Evolutionary conservation across 2,329 filamentous ascomycete species (phyloP).

Genomic region (Alternaria sp.): DNA sequence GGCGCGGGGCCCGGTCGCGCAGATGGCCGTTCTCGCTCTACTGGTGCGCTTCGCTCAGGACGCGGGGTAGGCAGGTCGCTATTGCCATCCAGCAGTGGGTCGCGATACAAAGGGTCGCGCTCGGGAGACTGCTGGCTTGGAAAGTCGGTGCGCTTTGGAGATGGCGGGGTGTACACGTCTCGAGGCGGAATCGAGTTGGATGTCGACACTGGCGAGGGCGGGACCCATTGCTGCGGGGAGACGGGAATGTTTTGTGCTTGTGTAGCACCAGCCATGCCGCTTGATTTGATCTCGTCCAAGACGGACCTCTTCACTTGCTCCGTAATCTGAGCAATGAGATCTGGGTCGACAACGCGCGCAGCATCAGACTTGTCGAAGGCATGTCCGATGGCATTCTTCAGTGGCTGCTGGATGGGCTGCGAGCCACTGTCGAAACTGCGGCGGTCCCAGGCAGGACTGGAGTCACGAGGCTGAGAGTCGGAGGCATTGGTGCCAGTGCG

Average conservation of each 20-base stretch:
- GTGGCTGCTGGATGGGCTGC: constrained; percentile 54
- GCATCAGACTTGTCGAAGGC: constrained; percentile 61
- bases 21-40: constrained; percentile 32
- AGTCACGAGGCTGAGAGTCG: constrained; percentile 30
- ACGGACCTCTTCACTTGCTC: constrained; percentile 60
- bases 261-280: constrained; percentile 36
- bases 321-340: constrained; percentile 67
- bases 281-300: constrained; percentile 56
- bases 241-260: constrained; percentile 40
- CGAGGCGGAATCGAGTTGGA: constrained; percentile 57
- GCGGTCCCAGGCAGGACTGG: constrained; percentile 10
- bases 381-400: constrained; percentile 64
- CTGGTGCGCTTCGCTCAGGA: constrained; percentile 30
- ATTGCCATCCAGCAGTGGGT: constrained; percentile 40
- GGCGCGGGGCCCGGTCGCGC: constrained; percentile 34
- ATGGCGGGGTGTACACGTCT: constrained; percentile 63
- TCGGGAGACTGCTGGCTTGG: constrained; percentile 42
- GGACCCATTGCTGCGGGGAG: constrained; percentile 45
- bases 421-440: constrained; percentile 16
- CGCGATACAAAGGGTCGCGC: constrained; percentile 42
- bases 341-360: constrained; percentile 62
- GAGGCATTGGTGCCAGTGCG: constrained; percentile 43
- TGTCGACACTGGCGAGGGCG: constrained; percentile 54
- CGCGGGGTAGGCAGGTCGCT: constrained; percentile 40
- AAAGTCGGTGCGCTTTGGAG: constrained; percentile 51